Evolutionary conservation across 2,329 filamentous ascomycete species (phyloP).

Genomic region (Clonostachys rhizophaga): DNA sequence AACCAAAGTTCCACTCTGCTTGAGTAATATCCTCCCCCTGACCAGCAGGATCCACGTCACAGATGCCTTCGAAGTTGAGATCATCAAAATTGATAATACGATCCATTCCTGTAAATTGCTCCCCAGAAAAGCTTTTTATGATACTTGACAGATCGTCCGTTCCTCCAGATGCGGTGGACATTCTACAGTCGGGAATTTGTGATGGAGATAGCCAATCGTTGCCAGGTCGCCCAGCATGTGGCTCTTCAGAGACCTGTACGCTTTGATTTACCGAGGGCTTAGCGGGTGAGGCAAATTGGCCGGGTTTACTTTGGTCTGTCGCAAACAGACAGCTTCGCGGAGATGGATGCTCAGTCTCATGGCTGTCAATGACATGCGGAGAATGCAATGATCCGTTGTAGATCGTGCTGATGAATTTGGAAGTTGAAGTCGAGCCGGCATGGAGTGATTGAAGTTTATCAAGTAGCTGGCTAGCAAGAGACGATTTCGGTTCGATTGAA

Average conservation of each 20-base stretch:
- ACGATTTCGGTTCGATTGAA: not conserved
- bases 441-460: constrained; percentile 2
- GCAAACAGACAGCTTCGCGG: constrained; percentile 4
- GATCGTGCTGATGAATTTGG: too few species aligned
- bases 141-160: constrained; percentile 19
- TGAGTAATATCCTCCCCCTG: too few species aligned
- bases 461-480: constrained; percentile 13
- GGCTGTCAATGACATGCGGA: constrained; percentile 3
- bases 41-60: too few species aligned
- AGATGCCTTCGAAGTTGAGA: constrained; percentile 16
- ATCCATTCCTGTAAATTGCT: constrained; percentile 22
- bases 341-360: constrained; percentile 8
- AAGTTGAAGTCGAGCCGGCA: too few species aligned
- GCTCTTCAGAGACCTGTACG: too few species aligned
- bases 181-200: too few species aligned
- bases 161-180: not conserved
- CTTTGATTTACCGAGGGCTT: too few species aligned
- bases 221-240: not conserved
- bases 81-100: constrained; percentile 26
- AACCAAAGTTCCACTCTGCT: too few species aligned
- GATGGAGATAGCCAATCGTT: too few species aligned
- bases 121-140: constrained; percentile 19
- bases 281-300: too few species aligned
- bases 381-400: constrained; percentile 3
- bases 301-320: not conserved